These are phyloP conservation scores for Clavispora santaluciae DNA, from an alignment of 805 yeast genomes.

Conservation along the genomic window DNA sequence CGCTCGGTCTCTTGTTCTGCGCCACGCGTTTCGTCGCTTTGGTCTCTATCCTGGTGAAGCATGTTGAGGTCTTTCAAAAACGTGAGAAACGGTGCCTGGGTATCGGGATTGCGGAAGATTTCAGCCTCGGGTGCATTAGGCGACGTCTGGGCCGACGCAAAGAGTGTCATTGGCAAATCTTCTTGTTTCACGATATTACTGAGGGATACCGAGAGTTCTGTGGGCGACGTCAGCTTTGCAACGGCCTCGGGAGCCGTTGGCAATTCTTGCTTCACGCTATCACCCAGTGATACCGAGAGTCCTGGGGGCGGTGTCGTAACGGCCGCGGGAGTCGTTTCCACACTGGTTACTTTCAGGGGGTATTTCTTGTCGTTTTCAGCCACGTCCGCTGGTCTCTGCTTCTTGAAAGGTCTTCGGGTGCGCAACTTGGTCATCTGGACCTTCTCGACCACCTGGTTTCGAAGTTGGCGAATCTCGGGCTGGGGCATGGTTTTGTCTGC, in stretches of 20 bases:
- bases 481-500: constrained; percentile 40
- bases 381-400: too few species aligned
- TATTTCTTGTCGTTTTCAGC: constrained; percentile 1
- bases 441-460: constrained; percentile 30
- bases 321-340: too few species aligned
- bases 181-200: background rate
- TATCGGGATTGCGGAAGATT: background rate
- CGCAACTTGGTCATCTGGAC: constrained; percentile 42
- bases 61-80: background rate
- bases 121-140: background rate
- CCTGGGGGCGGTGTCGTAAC: too few species aligned
- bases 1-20: too few species aligned
- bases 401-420: constrained; percentile 22
- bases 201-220: too few species aligned
- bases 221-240: too few species aligned
- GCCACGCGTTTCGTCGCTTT: background rate
- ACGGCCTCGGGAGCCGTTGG: too few species aligned
- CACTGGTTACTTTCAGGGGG: background rate
- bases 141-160: background rate
- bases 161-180: background rate
- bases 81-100: background rate
- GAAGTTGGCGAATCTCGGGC: constrained; percentile 32
- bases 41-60: background rate
- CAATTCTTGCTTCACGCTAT: too few species aligned
- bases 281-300: too few species aligned